These are phyloP conservation scores for Arctium minus DNA, from an alignment of 129 eudicot species.

Conservation along the genomic window DNA sequence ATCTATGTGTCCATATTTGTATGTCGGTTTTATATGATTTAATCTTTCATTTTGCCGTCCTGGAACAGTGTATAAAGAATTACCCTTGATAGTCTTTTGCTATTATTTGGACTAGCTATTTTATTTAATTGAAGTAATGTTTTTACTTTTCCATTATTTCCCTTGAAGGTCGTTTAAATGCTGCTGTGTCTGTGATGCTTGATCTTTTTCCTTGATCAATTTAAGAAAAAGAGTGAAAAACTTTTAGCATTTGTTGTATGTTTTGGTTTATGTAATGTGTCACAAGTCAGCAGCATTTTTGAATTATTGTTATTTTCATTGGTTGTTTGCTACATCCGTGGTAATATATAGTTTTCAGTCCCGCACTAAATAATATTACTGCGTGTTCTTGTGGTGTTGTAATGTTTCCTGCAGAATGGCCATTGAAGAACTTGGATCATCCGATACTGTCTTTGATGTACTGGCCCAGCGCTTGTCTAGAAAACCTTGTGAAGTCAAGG, in stretches of 20 bases:
- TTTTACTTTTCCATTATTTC: no score
- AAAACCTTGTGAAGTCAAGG: conserved; percentile 73
- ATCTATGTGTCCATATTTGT: no score
- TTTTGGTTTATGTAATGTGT: not conserved
- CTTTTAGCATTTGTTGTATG: not conserved
- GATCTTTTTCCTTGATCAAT: no score
- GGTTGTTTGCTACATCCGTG: not conserved
- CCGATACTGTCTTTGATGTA: conserved; percentile 47
- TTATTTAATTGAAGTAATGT: no score
- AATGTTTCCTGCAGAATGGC: conserved; percentile 46
- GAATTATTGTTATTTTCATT: not conserved
- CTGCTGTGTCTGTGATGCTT: no score
- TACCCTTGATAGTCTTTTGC: no score
- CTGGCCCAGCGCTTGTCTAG: conserved; percentile 62
- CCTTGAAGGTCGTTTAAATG: no score
- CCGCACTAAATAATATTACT: not conserved
- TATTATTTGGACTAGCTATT: no score
- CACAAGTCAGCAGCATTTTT: not conserved
- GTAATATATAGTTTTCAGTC: not conserved
- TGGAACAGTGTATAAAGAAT: no score
- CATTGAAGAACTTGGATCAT: conserved; percentile 45
- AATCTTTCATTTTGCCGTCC: no score
- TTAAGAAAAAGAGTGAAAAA: no score
- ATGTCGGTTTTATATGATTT: no score
- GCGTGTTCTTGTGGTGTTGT: conserved; percentile 6